Evolutionary conservation across 176 grass and related monocot species (phyloP).

Genomic region (Bonia amplexicaulis): DNA sequence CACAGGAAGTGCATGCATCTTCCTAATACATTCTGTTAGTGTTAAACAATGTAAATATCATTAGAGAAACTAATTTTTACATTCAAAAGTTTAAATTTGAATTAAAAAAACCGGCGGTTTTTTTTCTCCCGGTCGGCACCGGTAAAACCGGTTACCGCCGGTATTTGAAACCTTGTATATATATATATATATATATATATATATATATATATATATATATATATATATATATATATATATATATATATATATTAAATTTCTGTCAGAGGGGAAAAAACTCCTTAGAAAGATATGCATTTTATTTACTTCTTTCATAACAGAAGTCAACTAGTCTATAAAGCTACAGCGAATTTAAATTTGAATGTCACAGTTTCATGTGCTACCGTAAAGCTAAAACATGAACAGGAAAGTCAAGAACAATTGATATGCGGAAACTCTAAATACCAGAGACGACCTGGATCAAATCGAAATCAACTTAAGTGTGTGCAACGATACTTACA

Average conservation of each 20-base stretch:
- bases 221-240: background rate
- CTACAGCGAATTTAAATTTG: background rate
- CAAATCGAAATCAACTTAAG: conserved; percentile 1
- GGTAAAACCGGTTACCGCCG: too few relatives aligned
- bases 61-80: too few relatives aligned
- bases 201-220: too few relatives aligned
- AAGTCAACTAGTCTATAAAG: background rate
- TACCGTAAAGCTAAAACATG: background rate
- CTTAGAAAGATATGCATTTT: background rate
- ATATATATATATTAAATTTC: background rate
- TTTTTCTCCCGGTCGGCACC: too few relatives aligned
- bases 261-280: background rate
- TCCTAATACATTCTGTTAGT: too few relatives aligned
- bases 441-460: background rate
- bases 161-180: too few relatives aligned
- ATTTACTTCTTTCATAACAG: background rate
- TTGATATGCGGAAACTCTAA: background rate
- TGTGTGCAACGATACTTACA: conserved; percentile 89
- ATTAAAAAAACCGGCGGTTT: too few relatives aligned
- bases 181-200: too few relatives aligned
- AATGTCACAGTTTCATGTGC: background rate
- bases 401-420: background rate
- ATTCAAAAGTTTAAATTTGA: too few relatives aligned
- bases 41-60: too few relatives aligned
- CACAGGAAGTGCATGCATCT: too few relatives aligned